Conservation (phyloP, 2,329 filamentous ascomycete species). For the Neopestalotiopsis sp. region DNA sequence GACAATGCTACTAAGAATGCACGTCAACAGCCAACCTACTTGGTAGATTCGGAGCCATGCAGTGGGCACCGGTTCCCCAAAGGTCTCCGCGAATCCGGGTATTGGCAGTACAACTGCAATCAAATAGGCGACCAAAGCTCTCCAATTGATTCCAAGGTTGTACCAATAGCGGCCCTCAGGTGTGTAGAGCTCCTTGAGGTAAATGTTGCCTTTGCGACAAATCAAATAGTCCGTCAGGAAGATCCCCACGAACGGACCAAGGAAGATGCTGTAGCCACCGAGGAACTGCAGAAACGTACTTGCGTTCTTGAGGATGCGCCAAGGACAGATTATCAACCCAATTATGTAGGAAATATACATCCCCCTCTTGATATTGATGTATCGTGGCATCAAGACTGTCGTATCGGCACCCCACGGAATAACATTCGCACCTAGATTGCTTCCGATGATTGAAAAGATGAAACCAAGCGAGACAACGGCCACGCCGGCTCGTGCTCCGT, state of each 20-base stretch:
- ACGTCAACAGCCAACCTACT: slow-evolving; percentile 5
- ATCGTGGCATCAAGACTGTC: slow-evolving; percentile 17
- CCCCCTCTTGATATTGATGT: slow-evolving; percentile 20
- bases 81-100: slow-evolving; percentile 14
- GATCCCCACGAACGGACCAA: slow-evolving; percentile 22
- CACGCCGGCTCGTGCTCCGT: slow-evolving; percentile 4
- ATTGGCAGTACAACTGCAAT: slow-evolving; percentile 13
- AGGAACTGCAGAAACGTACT: slow-evolving; percentile 17
- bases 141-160: slow-evolving; percentile 21
- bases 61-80: slow-evolving; percentile 3
- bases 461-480: slow-evolving; percentile 11
- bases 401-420: slow-evolving; percentile 21
- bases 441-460: slow-evolving; percentile 10
- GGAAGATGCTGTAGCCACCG: slow-evolving; percentile 22
- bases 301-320: slow-evolving; percentile 24
- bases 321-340: slow-evolving; percentile 22
- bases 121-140: slow-evolving; percentile 17
- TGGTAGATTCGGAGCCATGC: not conserved
- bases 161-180: slow-evolving; percentile 23
- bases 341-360: slow-evolving; percentile 19
- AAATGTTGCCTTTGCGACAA: slow-evolving; percentile 21
- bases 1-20: slow-evolving; percentile 17
- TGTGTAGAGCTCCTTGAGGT: slow-evolving; percentile 18
- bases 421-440: slow-evolving; percentile 16
- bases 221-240: slow-evolving; percentile 24